Conservation (phyloP, 306 rosid species). For the Sphenostylis stenocarpa region DNA sequence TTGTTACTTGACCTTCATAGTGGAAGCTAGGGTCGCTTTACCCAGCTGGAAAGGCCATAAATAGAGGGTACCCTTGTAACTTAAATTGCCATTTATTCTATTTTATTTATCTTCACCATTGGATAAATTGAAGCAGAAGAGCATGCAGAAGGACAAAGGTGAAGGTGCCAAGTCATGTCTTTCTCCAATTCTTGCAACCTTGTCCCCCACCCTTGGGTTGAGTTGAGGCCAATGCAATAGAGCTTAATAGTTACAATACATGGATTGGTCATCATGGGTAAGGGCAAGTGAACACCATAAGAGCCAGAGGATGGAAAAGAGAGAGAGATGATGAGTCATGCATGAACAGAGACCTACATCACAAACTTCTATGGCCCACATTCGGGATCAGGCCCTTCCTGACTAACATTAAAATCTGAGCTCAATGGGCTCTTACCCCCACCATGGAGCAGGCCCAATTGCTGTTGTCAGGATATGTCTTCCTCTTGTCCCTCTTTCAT, state of each 20-base stretch:
- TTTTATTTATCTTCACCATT: no score
- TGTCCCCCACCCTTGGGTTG: constrained; percentile 2
- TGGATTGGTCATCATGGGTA: not conserved
- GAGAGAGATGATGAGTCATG: not conserved
- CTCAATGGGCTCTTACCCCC: constrained; percentile 27
- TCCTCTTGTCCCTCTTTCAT: not conserved
- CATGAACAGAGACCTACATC: not conserved
- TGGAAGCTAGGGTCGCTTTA: constrained; percentile 16
- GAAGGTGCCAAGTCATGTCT: constrained; percentile 32
- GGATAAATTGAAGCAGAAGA: not conserved
- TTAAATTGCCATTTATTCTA: not conserved
- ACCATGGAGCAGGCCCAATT: constrained; percentile 29
- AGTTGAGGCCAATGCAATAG: not conserved
- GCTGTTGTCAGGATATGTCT: constrained; percentile 30
- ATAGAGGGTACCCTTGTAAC: not conserved
- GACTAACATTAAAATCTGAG: not conserved
- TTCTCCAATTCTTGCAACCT: not conserved
- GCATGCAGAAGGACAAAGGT: constrained; percentile 22
- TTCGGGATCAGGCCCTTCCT: not conserved
- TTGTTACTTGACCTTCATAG: not conserved
- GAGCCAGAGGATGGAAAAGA: not conserved
- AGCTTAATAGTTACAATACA: constrained; percentile 15
- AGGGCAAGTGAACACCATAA: constrained; percentile 3
- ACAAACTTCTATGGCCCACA: not conserved
- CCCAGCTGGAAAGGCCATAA: constrained; percentile 21